Evolutionary conservation across 148 eudicot species (phyloP).

Genomic region (Vaccinium corymbosum): DNA sequence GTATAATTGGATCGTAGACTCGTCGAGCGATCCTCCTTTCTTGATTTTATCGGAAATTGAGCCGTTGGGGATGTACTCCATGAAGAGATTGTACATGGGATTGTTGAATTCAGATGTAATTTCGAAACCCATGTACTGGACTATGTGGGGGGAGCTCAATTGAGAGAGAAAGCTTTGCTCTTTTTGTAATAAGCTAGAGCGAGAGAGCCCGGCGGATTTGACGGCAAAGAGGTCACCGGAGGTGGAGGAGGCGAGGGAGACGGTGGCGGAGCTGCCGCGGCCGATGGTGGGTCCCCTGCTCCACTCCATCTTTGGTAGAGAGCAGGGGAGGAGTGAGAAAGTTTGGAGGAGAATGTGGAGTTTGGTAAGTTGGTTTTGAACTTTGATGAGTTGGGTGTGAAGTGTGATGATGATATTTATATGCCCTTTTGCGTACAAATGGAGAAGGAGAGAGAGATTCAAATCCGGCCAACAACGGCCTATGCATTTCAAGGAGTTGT

Average conservation of each 20-base stretch:
- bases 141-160: conserved; percentile 35
- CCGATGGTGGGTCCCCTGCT: conserved; percentile 43
- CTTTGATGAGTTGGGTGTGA: background rate
- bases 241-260: conserved; percentile 36
- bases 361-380: background rate
- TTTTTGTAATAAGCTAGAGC: conserved; percentile 27
- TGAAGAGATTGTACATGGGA: conserved; percentile 33
- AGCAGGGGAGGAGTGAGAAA: background rate
- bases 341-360: background rate
- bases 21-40: conserved; percentile 32
- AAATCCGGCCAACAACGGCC: background rate
- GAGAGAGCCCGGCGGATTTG: conserved; percentile 35
- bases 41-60: conserved; percentile 39
- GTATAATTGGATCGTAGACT: conserved; percentile 25
- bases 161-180: conserved; percentile 35
- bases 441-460: background rate
- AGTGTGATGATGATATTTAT: conserved; percentile 3
- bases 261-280: conserved; percentile 46
- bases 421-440: background rate
- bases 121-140: conserved; percentile 37
- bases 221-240: conserved; percentile 42
- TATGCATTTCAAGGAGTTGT: background rate
- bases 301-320: conserved; percentile 29
- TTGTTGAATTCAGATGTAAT: conserved; percentile 14
- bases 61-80: conserved; percentile 42